These are phyloP conservation scores for Arthrinium puccinioides DNA, from an alignment of 2,329 filamentous ascomycete species.

Conservation along the genomic window DNA sequence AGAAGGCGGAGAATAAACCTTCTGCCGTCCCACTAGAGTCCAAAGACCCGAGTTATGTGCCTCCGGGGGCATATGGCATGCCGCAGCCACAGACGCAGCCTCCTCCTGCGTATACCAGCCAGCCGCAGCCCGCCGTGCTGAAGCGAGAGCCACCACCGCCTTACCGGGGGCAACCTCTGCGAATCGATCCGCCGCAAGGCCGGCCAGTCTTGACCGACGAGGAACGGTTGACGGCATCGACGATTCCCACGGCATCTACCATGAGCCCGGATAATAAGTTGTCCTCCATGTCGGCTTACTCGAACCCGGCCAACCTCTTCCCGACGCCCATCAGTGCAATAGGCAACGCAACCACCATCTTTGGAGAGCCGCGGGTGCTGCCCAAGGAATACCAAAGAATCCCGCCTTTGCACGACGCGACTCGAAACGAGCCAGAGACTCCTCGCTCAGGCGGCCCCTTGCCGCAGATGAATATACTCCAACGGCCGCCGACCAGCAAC, in stretches of 20 bases:
- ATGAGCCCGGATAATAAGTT: conserved; percentile 55
- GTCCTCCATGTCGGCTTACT: conserved; percentile 46
- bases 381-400: conserved; percentile 53
- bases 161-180: conserved; percentile 54
- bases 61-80: conserved; percentile 56
- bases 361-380: conserved; percentile 22
- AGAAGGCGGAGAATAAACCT: conserved; percentile 66
- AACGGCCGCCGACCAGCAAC: conserved; percentile 42
- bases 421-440: conserved; percentile 47
- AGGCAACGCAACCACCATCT: conserved; percentile 23
- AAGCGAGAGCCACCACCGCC: conserved; percentile 52
- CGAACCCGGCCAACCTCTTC: conserved; percentile 45
- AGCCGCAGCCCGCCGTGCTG: conserved; percentile 17
- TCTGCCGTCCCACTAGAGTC: conserved; percentile 71
- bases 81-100: conserved; percentile 44
- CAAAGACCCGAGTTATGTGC: conserved; percentile 63
- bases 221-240: conserved; percentile 51
- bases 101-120: conserved; percentile 20
- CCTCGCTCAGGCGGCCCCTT: conserved; percentile 39
- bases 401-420: conserved; percentile 53
- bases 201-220: conserved; percentile 49
- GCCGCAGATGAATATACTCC: conserved; percentile 51
- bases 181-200: conserved; percentile 56
- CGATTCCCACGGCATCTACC: conserved; percentile 49
- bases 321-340: conserved; percentile 57